phyloP scores from a whole-genome alignment of 106 monocot species.

The Acorus calamus region DNA sequence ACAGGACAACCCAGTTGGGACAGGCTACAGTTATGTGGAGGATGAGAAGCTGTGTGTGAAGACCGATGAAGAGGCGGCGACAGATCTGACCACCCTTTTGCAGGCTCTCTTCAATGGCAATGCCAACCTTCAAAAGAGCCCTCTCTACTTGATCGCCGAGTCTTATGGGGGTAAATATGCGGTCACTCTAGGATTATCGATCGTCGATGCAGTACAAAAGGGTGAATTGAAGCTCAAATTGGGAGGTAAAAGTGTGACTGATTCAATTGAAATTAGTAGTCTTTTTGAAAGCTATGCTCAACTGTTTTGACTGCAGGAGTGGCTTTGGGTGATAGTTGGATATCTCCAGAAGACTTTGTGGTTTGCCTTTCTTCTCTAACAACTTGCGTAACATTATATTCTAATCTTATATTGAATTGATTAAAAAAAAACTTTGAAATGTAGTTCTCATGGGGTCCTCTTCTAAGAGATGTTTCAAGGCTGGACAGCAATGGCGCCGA shows the following conservation, averaged over 20 bases:
- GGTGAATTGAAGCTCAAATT: constrained; percentile 52
- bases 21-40: constrained; percentile 84
- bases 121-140: constrained; percentile 2
- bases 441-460: constrained; percentile 41
- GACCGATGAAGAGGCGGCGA: constrained; percentile 58
- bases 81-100: constrained; percentile 59
- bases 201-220: constrained; percentile 42
- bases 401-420: too few relatives aligned
- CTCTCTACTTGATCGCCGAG: constrained; percentile 42
- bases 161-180: constrained; percentile 93
- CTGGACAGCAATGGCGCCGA: constrained; percentile 20
- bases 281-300: not conserved
- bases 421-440: not conserved
- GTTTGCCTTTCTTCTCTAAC: constrained; percentile 12
- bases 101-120: constrained; percentile 11
- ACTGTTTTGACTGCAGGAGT: constrained; percentile 28
- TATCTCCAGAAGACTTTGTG: constrained; percentile 83
- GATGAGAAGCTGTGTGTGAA: constrained; percentile 31
- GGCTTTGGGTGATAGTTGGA: constrained; percentile 78
- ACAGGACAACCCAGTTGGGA: constrained; percentile 94
- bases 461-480: constrained; percentile 32
- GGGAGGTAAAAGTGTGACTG: constrained; percentile 32
- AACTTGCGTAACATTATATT: too few relatives aligned
- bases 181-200: constrained; percentile 43
- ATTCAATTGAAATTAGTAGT: too few relatives aligned